Percentiles rank a stretch among this genome's conserved stretches.
Evolutionary conservation across 805 yeast genomes (phyloP).

Genomic region (Brettanomyces custersianus): DNA sequence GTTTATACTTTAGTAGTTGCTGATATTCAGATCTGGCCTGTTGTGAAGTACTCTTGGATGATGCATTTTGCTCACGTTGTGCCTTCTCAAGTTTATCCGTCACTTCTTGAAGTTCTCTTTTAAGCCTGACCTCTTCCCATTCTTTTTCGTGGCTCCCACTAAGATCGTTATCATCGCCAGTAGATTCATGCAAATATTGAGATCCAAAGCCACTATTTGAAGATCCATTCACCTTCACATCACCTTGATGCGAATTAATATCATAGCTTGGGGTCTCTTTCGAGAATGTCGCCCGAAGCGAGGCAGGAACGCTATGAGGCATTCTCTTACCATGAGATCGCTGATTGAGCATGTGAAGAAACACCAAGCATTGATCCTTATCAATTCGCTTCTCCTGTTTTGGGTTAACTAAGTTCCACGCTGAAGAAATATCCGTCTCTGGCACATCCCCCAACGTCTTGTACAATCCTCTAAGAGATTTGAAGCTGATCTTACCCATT

Average conservation of each 20-base stretch:
- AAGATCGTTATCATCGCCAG: constrained; percentile 54
- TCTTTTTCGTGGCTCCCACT: constrained; percentile 69
- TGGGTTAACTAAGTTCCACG: constrained; percentile 95
- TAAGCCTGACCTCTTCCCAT: constrained; percentile 85
- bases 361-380: constrained; percentile 85
- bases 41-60: constrained; percentile 21
- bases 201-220: constrained; percentile 36
- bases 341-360: constrained; percentile 85
- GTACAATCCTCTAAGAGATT: constrained; percentile 62
- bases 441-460: constrained; percentile 65
- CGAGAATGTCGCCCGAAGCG: constrained; percentile 83
- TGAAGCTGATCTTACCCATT: constrained; percentile 73
- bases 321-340: constrained; percentile 70
- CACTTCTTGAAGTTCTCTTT: constrained; percentile 67
- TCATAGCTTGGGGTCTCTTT: constrained; percentile 75
- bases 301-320: constrained; percentile 92
- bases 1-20: constrained; percentile 73
- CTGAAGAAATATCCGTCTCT: constrained; percentile 72
- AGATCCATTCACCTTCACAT: constrained; percentile 14
- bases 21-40: constrained; percentile 58
- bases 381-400: constrained; percentile 80
- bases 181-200: constrained; percentile 29
- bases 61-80: constrained; percentile 34
- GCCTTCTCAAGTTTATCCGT: constrained; percentile 58
- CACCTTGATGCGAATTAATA: constrained; percentile 45